phyloP scores from a whole-genome alignment of 495 filamentous ascomycete species.

The Halenospora varia region DNA sequence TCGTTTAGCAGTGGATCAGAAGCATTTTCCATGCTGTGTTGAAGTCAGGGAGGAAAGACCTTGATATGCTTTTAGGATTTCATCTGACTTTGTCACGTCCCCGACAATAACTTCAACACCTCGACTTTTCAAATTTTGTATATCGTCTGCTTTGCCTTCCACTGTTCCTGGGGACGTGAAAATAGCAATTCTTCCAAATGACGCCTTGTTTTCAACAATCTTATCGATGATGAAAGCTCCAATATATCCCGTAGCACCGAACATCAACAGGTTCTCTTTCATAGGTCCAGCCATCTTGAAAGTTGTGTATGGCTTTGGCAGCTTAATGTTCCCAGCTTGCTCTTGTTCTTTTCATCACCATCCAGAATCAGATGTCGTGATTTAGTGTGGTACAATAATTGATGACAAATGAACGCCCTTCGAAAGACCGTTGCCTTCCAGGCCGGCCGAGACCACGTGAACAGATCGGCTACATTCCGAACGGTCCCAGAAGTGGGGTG shows the following conservation, averaged over 20 bases:
- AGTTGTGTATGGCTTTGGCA: too few relatives aligned
- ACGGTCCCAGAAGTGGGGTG: neutral
- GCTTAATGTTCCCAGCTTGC: too few relatives aligned
- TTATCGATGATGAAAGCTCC: constrained; percentile 58
- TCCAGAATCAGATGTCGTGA: too few relatives aligned
- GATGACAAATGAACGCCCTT: too few relatives aligned
- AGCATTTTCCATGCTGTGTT: neutral
- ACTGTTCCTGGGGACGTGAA: constrained; percentile 57
- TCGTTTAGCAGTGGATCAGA: constrained; percentile 28
- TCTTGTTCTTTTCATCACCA: too few relatives aligned
- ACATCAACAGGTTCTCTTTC: constrained; percentile 45
- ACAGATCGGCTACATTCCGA: neutral
- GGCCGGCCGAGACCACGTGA: too few relatives aligned
- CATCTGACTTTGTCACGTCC: constrained; percentile 46
- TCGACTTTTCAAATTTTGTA: constrained; percentile 42
- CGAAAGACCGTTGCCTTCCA: too few relatives aligned
- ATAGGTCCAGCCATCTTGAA: neutral
- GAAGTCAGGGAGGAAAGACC: neutral
- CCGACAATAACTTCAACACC: constrained; percentile 57
- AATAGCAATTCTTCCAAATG: constrained; percentile 51
- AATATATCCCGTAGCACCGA: constrained; percentile 69
- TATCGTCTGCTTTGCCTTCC: constrained; percentile 39
- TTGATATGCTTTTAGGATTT: constrained; percentile 31
- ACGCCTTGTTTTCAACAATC: constrained; percentile 46
- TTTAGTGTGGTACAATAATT: too few relatives aligned